Base-by-base conservation (phyloP, 2,329 filamentous ascomycete species). In the Colletotrichum neosansevieriae region DNA sequence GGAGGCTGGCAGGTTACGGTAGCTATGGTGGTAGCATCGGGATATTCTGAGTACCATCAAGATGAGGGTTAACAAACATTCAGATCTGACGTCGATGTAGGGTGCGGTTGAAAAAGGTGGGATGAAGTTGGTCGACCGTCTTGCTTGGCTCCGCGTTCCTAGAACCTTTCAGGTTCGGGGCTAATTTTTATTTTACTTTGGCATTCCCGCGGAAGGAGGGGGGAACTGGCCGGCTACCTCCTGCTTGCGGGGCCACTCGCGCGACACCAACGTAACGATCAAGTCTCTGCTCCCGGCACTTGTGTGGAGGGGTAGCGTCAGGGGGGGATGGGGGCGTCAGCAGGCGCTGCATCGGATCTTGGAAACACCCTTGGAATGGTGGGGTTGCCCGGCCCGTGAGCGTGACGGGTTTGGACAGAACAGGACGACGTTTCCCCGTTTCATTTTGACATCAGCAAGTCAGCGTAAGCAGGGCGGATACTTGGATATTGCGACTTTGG, bases 351-450 rank as follows among this genome's bases (percentile, higher is more conserved):
- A 47, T 68, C 65, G 47, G 60, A 68, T 68, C 65, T 68, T 68
- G 65, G 65, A 68, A 68, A 65, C 61, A 56, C 54, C 47, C 54
- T 56, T 64, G 65, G 65, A 42, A 59, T 68, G 62, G 65, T 68
- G 61, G 65, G 65, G 65, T 65, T 50, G 40, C 47, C 13, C 65
- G 47, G 54, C 19, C 47, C 42, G 51, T 64, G 51, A n/a, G 10
- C 24, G 47, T 17, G 64, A 40, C 53, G 5, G 47, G n/a, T 29
- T 54, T 36, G 17, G 51, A 40, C 32, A 34, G 42, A 44, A 44
- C 45, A 57, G 44, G 45, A 50, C 57, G 32, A 59, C 57, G 32
- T 59, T 24, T 24, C 24, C 21, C 58, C 47, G 19, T 34, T 34
- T 10, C 36, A 21, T 9, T 36, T 44, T 45, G 36, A 32, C 58